Conservation (phyloP, 768 basidiomycete species). For the Suillus subaureus region DNA sequence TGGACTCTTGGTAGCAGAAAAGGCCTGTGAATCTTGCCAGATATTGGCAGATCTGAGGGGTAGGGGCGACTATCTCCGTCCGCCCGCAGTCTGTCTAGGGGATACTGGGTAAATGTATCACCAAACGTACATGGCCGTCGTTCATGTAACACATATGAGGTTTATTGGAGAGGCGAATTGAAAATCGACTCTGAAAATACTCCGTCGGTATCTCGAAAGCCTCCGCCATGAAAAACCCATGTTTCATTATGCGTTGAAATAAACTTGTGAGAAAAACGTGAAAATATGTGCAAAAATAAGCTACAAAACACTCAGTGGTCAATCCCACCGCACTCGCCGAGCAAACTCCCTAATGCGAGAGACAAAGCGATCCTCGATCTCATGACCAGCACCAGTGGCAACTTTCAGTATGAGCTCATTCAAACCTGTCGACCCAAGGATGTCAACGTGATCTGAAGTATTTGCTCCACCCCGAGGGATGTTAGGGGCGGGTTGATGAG, state of each 20-base stretch:
- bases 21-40: neutral
- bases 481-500: slow-evolving; percentile 70
- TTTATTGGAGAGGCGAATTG: neutral
- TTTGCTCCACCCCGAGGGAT: slow-evolving; percentile 90
- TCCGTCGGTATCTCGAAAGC: neutral
- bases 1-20: neutral
- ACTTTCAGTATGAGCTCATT: slow-evolving; percentile 93
- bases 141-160: neutral
- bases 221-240: neutral
- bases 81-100: neutral
- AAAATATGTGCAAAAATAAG: neutral
- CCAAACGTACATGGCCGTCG: neutral
- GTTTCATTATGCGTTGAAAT: neutral
- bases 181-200: neutral
- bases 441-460: slow-evolving; percentile 90
- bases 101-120: neutral
- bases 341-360: slow-evolving; percentile 82
- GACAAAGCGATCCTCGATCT: slow-evolving; percentile 69
- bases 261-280: neutral
- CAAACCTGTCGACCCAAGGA: slow-evolving; percentile 73
- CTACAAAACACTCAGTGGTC: slow-evolving; percentile 13
- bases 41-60: neutral
- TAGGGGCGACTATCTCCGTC: neutral
- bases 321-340: slow-evolving; percentile 78
- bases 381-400: slow-evolving; percentile 78